Evolutionary conservation across 805 yeast species (phyloP).

Genomic region (Schwanniomyces vanrijiae): DNA sequence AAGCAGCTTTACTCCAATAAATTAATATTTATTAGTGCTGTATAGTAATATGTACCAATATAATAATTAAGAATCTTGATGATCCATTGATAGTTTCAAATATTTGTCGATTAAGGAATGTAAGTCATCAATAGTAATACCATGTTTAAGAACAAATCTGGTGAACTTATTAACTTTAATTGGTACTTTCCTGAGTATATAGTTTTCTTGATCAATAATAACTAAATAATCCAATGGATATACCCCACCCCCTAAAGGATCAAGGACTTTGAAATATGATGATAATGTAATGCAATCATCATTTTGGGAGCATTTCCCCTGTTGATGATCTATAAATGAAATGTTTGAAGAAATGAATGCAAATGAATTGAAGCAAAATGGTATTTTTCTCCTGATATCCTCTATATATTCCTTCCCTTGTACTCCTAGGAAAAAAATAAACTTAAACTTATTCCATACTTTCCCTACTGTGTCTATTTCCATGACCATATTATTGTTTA

Average conservation of each 20-base stretch:
- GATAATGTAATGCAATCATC: conserved; percentile 21
- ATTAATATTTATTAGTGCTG: background rate
- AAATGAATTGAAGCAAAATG: conserved; percentile 4
- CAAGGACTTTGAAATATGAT: conserved; percentile 22
- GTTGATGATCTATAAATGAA: background rate
- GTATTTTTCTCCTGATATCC: conserved; percentile 11
- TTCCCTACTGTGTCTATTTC: background rate
- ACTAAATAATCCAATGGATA: conserved; percentile 33
- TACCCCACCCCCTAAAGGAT: conserved; percentile 38
- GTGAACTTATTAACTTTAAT: conserved; percentile 12
- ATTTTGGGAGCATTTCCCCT: conserved; percentile 3
- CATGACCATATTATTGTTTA: background rate
- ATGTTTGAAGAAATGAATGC: conserved; percentile 18
- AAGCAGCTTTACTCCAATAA: conserved; percentile 36
- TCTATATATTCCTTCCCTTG: conserved; percentile 31
- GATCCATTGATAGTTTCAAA: background rate
- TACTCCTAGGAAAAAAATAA: conserved; percentile 29
- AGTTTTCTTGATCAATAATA: conserved; percentile 14
- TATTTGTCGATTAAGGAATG: conserved; percentile 8
- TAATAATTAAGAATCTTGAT: background rate
- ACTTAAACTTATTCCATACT: conserved; percentile 5
- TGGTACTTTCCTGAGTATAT: conserved; percentile 17
- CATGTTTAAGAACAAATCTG: conserved; percentile 21
- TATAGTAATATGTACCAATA: background rate
- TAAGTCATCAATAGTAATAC: conserved; percentile 13